A percentile compares a stretch with the other conserved stretches of the same genome.
Evolutionary conservation across 441 rosid genomes (phyloP).

Genomic region (Erodium texanum): DNA sequence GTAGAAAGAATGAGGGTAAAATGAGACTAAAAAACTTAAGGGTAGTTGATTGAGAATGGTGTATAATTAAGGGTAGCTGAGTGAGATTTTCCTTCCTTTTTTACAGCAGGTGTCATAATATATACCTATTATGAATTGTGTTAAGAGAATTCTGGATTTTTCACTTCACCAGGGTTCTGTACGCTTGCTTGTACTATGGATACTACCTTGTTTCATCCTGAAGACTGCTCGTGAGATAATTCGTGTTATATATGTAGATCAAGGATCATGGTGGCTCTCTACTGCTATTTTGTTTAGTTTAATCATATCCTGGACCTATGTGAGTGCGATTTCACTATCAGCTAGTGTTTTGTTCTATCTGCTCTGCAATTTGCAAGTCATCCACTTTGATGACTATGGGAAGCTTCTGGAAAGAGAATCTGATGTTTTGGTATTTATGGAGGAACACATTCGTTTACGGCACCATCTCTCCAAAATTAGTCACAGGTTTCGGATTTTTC

Average conservation of each 20-base stretch:
- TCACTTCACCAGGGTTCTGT: constrained; percentile 46
- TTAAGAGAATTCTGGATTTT: constrained; percentile 9
- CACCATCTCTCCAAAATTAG: constrained; percentile 82
- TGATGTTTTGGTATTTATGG: constrained; percentile 53
- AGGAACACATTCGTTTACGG: constrained; percentile 66
- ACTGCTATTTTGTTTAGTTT: constrained; percentile 36
- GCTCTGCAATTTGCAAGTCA: constrained; percentile 84
- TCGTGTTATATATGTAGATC: constrained; percentile 38
- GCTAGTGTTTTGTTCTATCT: constrained; percentile 80
- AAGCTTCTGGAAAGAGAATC: constrained; percentile 63
- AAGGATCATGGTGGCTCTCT: constrained; percentile 73
- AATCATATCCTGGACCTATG: constrained; percentile 65
- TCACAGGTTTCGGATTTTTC: constrained; percentile 87
- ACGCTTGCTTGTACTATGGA: constrained; percentile 57
- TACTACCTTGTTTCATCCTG: constrained; percentile 60
- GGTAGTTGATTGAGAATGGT: no score
- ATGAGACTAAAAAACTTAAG: no score
- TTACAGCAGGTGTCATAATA: neutral
- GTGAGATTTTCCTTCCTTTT: neutral
- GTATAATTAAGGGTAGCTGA: no score
- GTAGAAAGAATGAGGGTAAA: no score
- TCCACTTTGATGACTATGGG: constrained; percentile 72
- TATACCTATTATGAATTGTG: neutral
- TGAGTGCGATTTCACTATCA: constrained; percentile 54
- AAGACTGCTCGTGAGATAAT: constrained; percentile 59